Base-by-base conservation (phyloP, 2,329 filamentous ascomycete species). In the Aspergillus chevalieri region DNA sequence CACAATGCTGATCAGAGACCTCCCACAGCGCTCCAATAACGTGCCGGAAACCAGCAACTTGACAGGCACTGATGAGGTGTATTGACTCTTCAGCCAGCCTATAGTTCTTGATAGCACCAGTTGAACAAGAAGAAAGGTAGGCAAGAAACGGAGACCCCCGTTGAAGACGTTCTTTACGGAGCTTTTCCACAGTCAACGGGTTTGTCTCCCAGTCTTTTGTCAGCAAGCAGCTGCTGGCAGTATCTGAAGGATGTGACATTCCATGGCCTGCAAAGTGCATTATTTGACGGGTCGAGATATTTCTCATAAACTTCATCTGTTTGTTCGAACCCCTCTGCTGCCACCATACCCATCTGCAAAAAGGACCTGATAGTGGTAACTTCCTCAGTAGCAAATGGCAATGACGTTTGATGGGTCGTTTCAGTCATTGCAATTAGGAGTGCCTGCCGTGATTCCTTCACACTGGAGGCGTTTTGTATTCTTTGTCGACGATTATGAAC, bases 211-310 rank as follows among this genome's bases (percentile, higher is more conserved):
- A 58, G 50, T 68, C 63, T 0, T 56, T 45, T 14, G 69, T 55
- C 1, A 67, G 53, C 2, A 72, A 50, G 41, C 67, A 70, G 42
- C 56, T 51, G 6, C 46, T 6, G 8, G 60, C 65, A 0, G 71
- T 68, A 6, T 70, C 62, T 0, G 3, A 3, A 0, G 21, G 4
- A 47, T 72, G 47, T 0, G 63, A 54, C 1, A 22, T 2, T 0
- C 67, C 71, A 47, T 58, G 72, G 6, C 73, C 67, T 1, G 73
- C 71, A 46, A 76, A 76, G 51, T 75, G 72, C 49, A 74, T 71
- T 4, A 74, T 65, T 9, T 58, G 53, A 54, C 64, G 68, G 0
- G 1, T 30, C n/a, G 2, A 14, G 14, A 44, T n/a, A 36, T 50
- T 24, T 4, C 19, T 17, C 6, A 36, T n/a, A 17, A 14, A n/a